Evolutionary conservation across 345 rosid genomes (phyloP).

Genomic region (Excoecaria cochinchinensis): DNA sequence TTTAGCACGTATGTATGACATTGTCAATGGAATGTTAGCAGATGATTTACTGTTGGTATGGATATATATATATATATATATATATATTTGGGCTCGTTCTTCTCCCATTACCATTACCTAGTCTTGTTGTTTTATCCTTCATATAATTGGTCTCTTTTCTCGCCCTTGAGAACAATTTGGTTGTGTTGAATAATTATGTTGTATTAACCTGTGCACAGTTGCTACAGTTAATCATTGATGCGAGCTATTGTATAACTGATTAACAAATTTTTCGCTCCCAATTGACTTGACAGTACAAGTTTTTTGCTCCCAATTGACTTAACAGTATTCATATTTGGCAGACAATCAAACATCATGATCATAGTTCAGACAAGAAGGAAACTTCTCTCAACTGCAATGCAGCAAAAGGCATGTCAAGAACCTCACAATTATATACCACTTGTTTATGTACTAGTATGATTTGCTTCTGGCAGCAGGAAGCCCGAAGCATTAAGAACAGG

Average conservation of each 20-base stretch:
- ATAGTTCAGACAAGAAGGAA: not conserved
- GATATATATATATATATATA: too few relatives aligned
- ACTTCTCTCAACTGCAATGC: not conserved
- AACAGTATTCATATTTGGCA: not conserved
- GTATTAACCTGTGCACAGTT: not conserved
- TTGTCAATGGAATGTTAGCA: too few relatives aligned
- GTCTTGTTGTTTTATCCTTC: too few relatives aligned
- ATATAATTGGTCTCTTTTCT: not conserved
- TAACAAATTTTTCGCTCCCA: not conserved
- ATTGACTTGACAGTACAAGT: not conserved
- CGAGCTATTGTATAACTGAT: not conserved
- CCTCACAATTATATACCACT: too few relatives aligned
- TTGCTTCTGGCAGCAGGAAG: not conserved
- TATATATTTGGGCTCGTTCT: too few relatives aligned
- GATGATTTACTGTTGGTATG: too few relatives aligned
- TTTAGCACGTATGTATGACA: too few relatives aligned
- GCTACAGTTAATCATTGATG: not conserved
- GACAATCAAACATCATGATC: conserved; percentile 15
- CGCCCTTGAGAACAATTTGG: not conserved
- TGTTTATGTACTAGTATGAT: not conserved
- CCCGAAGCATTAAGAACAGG: not conserved
- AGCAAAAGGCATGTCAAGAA: not conserved
- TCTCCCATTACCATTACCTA: too few relatives aligned
- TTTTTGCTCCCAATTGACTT: not conserved
- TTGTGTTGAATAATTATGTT: not conserved